These are phyloP conservation scores for Globisporangium middletonii DNA, from an alignment of 352 stramenopile species.

Conservation along the genomic window DNA sequence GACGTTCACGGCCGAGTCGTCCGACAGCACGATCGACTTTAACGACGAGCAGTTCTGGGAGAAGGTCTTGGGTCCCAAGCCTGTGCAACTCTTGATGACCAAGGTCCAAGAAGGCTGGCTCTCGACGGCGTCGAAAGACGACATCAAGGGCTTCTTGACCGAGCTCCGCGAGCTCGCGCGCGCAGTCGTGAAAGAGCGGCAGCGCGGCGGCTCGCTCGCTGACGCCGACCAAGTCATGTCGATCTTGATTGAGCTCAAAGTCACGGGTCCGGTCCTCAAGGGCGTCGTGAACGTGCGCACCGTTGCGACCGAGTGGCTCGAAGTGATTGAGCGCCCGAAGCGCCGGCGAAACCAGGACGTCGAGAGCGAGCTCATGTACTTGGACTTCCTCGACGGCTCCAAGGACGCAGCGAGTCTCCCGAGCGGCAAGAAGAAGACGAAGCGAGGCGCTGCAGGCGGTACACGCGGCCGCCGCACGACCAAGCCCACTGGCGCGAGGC, in stretches of 20 bases:
- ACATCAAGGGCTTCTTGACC: constrained; percentile 78
- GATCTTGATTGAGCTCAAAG: constrained; percentile 86
- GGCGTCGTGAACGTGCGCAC: constrained; percentile 66
- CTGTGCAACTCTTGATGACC: constrained; percentile 81
- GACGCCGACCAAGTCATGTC: constrained; percentile 83
- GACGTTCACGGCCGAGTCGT: constrained; percentile 81
- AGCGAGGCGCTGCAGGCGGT: constrained; percentile 8
- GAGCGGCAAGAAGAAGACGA: constrained; percentile 17
- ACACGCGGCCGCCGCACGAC: constrained; percentile 25
- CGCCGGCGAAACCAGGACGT: constrained; percentile 78
- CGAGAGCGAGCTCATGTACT: constrained; percentile 83
- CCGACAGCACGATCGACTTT: constrained; percentile 86
- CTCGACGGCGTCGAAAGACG: constrained; percentile 58
- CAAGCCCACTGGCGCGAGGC: constrained; percentile 31
- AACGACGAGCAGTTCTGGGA: constrained; percentile 91
- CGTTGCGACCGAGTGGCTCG: constrained; percentile 75
- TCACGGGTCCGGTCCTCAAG: constrained; percentile 74
- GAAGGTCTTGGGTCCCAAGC: constrained; percentile 85
- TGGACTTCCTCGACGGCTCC: constrained; percentile 74
- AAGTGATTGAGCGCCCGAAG: constrained; percentile 85
- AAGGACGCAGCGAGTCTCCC: constrained; percentile 33
- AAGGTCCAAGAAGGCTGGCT: constrained; percentile 85
- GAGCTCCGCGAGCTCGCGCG: constrained; percentile 74
- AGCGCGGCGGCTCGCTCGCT: constrained; percentile 74
- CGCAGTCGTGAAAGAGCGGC: constrained; percentile 77